Conservation (phyloP, 2,329 filamentous ascomycete genomes). For the Monosporascus sp. region DNA sequence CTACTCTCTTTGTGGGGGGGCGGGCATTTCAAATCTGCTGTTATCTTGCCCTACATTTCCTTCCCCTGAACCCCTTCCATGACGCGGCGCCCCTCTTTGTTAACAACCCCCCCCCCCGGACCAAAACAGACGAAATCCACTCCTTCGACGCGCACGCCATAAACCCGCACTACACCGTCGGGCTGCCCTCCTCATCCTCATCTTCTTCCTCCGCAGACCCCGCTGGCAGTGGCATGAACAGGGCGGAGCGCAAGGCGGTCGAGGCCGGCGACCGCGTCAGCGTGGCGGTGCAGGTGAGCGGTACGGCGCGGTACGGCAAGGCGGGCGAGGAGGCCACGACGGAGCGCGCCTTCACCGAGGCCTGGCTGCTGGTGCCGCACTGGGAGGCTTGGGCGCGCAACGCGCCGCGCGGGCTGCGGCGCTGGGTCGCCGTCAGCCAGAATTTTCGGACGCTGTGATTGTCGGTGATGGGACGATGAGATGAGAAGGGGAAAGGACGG, state of each 20-base stretch:
- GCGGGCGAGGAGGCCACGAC: slow-evolving; percentile 56
- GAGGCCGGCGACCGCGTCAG: slow-evolving; percentile 56
- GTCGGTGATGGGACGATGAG: too few relatives aligned
- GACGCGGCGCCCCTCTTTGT: too few relatives aligned
- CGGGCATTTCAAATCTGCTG: background rate
- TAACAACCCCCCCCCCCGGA: background rate
- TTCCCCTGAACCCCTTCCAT: too few relatives aligned
- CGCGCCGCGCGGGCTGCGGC: slow-evolving; percentile 46
- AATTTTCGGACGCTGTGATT: slow-evolving; percentile 50
- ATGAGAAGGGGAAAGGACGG: too few relatives aligned
- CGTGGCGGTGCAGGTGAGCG: slow-evolving; percentile 68
- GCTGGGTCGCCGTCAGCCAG: slow-evolving; percentile 66
- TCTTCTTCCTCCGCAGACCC: slow-evolving; percentile 15
- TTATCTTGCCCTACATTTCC: background rate
- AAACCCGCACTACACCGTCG: slow-evolving; percentile 60
- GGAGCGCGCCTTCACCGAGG: slow-evolving; percentile 71
- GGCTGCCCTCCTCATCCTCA: slow-evolving; percentile 42
- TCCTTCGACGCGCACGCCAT: slow-evolving; percentile 73
- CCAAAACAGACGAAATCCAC: slow-evolving; percentile 56
- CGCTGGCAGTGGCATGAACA: background rate
- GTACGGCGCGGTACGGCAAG: slow-evolving; percentile 64
- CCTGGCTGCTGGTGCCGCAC: slow-evolving; percentile 75
- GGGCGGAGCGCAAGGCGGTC: slow-evolving; percentile 5
- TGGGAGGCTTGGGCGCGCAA: slow-evolving; percentile 53
- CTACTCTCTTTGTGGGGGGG: background rate